Evolutionary conservation across 2,329 filamentous ascomycete genomes (phyloP).

Genomic region (Emergomyces pasteurianus): DNA sequence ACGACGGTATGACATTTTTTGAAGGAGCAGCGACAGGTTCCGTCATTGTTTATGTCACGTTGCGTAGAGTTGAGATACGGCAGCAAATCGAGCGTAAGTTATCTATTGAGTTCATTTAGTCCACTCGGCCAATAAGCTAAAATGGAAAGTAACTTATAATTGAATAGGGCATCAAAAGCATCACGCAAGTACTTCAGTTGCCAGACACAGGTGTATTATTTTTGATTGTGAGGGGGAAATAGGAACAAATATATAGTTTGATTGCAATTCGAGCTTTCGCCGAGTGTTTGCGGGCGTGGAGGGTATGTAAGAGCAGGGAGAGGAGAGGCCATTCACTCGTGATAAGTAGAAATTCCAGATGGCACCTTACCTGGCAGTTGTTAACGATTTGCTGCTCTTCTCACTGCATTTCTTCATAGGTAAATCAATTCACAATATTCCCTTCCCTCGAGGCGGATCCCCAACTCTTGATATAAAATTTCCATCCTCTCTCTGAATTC

Average conservation of each 20-base stretch:
- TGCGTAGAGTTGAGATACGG: neutral
- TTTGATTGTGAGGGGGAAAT: neutral
- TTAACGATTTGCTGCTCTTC: neutral
- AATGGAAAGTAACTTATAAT: neutral
- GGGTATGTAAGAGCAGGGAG: neutral
- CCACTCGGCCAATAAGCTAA: neutral
- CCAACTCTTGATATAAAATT: no score
- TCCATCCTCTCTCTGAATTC: neutral
- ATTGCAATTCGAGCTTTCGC: neutral
- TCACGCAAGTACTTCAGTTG: neutral
- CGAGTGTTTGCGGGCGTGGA: neutral
- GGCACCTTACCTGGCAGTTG: neutral
- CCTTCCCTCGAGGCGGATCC: neutral
- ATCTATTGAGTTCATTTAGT: neutral
- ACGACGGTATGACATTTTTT: neutral
- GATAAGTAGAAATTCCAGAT: neutral
- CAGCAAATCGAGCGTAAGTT: neutral
- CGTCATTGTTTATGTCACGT: neutral
- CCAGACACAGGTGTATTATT: neutral
- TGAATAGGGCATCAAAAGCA: neutral
- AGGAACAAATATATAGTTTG: neutral
- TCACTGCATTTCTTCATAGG: neutral
- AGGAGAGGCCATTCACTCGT: neutral
- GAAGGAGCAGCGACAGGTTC: neutral
- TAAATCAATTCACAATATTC: neutral